Conservation (phyloP, 306 rosid genomes). For the Cicer judaicum region DNA sequence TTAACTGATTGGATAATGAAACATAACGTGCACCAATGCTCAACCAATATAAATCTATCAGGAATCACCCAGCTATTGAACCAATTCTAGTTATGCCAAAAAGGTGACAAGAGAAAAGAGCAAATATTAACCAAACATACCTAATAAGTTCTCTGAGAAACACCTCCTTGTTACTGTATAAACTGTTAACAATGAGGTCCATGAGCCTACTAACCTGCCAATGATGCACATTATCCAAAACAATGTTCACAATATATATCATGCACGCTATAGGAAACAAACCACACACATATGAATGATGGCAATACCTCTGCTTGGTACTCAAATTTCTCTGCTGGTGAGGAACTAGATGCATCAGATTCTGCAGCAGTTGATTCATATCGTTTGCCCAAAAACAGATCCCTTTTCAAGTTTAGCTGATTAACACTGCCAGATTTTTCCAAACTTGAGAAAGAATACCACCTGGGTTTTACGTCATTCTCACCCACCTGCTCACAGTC, state of each 20-base stretch:
- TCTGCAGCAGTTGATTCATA: slow-evolving; percentile 81
- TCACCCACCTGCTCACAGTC: slow-evolving; percentile 61
- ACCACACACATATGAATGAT: background rate
- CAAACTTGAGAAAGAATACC: slow-evolving; percentile 58
- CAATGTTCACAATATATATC: slow-evolving; percentile 8
- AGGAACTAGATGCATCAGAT: slow-evolving; percentile 63
- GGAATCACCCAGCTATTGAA: slow-evolving; percentile 1
- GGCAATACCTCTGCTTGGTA: slow-evolving; percentile 90
- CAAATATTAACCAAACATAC: slow-evolving; percentile 45
- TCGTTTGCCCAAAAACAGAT: slow-evolving; percentile 57
- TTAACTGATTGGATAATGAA: background rate
- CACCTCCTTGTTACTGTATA: slow-evolving; percentile 95
- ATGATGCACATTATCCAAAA: slow-evolving; percentile 25
- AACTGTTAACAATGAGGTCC: slow-evolving; percentile 98
- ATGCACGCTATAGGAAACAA: background rate
- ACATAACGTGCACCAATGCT: background rate
- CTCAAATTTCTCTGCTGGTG: slow-evolving; percentile 73
- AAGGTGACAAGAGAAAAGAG: background rate
- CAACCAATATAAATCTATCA: background rate
- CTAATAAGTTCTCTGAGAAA: slow-evolving; percentile 97
- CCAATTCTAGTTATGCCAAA: background rate
- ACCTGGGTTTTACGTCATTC: slow-evolving; percentile 52
- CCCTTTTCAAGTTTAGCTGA: slow-evolving; percentile 45
- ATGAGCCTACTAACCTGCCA: slow-evolving; percentile 93
- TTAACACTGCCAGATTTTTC: slow-evolving; percentile 47